These are phyloP conservation scores for Lactarius indigo DNA, from an alignment of 768 basidiomycete species.

Conservation along the genomic window DNA sequence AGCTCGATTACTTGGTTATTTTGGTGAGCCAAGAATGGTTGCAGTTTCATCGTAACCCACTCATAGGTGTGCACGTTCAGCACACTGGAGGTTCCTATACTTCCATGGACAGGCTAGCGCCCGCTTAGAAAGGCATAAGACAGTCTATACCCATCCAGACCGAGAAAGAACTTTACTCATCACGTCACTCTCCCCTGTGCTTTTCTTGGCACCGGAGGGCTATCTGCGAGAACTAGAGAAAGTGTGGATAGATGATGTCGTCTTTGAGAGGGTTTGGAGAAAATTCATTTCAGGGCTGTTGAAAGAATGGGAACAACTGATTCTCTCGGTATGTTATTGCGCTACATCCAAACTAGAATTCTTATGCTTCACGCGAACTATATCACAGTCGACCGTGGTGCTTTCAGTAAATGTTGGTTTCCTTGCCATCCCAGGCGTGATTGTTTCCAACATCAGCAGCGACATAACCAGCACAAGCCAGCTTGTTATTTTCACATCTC, in stretches of 20 bases:
- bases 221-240: background rate
- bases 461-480: background rate
- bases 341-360: background rate
- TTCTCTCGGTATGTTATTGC: background rate
- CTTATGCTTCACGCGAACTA: background rate
- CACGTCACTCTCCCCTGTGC: background rate
- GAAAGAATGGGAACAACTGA: background rate
- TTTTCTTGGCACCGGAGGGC: background rate
- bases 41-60: background rate
- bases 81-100: background rate
- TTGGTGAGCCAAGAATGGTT: background rate
- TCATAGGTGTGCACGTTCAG: background rate
- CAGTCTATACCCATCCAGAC: background rate
- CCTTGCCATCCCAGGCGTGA: conserved; percentile 33
- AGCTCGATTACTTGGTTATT: background rate
- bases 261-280: background rate
- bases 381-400: conserved; percentile 32
- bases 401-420: conserved; percentile 34
- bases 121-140: background rate
- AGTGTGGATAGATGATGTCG: background rate
- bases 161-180: background rate
- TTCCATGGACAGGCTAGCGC: background rate
- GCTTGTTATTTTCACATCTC: background rate
- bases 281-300: background rate
- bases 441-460: background rate